Percentiles rank a stretch among this genome's conserved stretches.
Evolutionary conservation across 2,329 filamentous ascomycete genomes (phyloP).

Genomic region (Xylaria hypoxylon): DNA sequence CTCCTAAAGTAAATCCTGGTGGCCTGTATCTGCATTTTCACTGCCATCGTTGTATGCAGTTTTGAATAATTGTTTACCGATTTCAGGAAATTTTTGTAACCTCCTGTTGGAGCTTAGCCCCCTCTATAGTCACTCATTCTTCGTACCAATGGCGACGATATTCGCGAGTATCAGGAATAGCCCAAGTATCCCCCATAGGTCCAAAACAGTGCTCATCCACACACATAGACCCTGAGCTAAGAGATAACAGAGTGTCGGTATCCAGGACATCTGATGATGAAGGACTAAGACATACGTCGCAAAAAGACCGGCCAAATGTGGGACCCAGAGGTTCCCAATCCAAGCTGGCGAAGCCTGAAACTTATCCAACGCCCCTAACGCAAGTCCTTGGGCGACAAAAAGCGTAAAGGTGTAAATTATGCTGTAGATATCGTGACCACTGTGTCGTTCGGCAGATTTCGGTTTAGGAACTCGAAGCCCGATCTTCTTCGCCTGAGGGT

Average conservation of each 20-base stretch:
- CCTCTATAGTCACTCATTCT: background rate
- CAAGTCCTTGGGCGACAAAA: constrained; percentile 5
- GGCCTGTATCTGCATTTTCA: too few relatives aligned
- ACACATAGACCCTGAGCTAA: constrained; percentile 12
- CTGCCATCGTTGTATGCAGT: too few relatives aligned
- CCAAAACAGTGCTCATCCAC: background rate
- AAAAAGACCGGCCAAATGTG: constrained; percentile 13
- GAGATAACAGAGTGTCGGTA: constrained; percentile 3
- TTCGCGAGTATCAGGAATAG: constrained; percentile 1
- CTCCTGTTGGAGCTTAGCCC: too few relatives aligned
- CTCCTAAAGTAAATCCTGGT: too few relatives aligned
- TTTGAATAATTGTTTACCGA: too few relatives aligned
- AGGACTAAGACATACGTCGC: constrained; percentile 17
- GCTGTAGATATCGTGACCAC: background rate
- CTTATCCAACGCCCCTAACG: background rate
- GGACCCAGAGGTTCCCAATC: constrained; percentile 1
- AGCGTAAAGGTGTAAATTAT: background rate
- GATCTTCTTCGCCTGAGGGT: constrained; percentile 1
- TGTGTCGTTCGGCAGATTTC: background rate
- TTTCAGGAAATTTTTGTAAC: too few relatives aligned
- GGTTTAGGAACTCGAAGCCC: background rate
- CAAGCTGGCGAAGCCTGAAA: constrained; percentile 11
- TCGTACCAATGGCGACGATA: background rate
- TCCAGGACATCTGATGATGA: constrained; percentile 8
- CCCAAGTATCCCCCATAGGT: background rate